phyloP scores from a whole-genome alignment of 495 filamentous ascomycete genomes.

The Annulohypoxylon moriforme region DNA sequence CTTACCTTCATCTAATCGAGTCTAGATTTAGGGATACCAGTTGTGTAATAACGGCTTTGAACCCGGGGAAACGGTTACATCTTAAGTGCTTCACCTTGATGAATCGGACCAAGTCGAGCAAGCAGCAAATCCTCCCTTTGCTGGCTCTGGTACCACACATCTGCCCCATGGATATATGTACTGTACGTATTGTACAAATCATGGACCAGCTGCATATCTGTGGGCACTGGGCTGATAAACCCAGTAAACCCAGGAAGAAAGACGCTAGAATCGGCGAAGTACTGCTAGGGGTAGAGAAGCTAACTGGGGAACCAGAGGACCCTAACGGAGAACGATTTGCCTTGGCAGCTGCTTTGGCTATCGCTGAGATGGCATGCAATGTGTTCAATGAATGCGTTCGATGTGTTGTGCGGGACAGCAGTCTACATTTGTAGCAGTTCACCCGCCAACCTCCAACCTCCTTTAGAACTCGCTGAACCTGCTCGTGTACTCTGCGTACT shows the following conservation, averaged over 20 bases:
- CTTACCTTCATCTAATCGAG: conserved; percentile 1
- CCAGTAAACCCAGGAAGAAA: conserved; percentile 2
- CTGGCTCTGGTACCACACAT: neutral
- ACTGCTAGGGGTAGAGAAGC: neutral
- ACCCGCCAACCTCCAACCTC: conserved; percentile 39
- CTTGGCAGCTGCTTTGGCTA: neutral
- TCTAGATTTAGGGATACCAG: conserved; percentile 22
- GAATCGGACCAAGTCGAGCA: conserved; percentile 10
- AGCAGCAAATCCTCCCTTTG: conserved; percentile 3
- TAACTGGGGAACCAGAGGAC: conserved; percentile 3
- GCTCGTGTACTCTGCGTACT: neutral
- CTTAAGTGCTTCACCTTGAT: conserved; percentile 34
- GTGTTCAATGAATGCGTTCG: conserved; percentile 11
- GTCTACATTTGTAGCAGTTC: conserved; percentile 21
- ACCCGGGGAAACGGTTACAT: conserved; percentile 21
- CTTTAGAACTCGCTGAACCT: conserved; percentile 4
- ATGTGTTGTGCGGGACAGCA: conserved; percentile 6
- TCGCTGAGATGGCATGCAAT: conserved; percentile 19
- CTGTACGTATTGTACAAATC: conserved; percentile 5
- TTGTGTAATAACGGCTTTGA: conserved; percentile 9
- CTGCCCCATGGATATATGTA: conserved; percentile 1
- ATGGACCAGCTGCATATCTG: conserved; percentile 5
- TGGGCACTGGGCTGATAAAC: conserved; percentile 13
- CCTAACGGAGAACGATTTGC: conserved; percentile 1
- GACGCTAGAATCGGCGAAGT: conserved; percentile 39